Evolutionary conservation across 768 basidiomycete genomes (phyloP).

Genomic region (Termitomyces sp.): DNA sequence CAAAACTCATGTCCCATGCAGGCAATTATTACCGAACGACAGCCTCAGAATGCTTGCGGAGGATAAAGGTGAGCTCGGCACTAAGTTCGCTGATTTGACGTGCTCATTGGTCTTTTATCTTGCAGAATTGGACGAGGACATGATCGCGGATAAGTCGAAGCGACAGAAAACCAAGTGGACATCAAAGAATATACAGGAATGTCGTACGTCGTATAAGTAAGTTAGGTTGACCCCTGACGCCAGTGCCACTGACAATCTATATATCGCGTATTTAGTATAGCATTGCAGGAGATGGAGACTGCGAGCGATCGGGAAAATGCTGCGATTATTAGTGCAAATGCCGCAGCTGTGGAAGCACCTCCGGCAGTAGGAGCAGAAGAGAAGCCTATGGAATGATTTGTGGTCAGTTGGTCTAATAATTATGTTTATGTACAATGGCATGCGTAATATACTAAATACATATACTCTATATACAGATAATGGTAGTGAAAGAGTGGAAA

Average conservation of each 20-base stretch:
- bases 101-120: neutral
- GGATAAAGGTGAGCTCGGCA: slow-evolving; percentile 47
- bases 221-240: slow-evolving; percentile 16
- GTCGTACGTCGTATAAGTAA: slow-evolving; percentile 58
- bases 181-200: slow-evolving; percentile 40
- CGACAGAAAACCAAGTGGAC: slow-evolving; percentile 57
- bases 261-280: slow-evolving; percentile 10
- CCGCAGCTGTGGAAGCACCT: neutral
- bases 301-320: slow-evolving; percentile 12
- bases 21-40: slow-evolving; percentile 57
- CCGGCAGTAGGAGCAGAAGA: neutral
- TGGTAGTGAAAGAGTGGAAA: too few species aligned
- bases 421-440: neutral
- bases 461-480: neutral
- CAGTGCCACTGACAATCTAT: neutral
- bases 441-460: neutral
- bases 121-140: slow-evolving; percentile 58
- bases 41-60: slow-evolving; percentile 67
- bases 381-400: neutral
- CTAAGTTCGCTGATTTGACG: neutral
- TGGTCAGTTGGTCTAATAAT: neutral
- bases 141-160: slow-evolving; percentile 45
- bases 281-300: slow-evolving; percentile 21
- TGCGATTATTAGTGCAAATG: neutral
- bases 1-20: slow-evolving; percentile 17